phyloP scores from a whole-genome alignment of 2,329 filamentous ascomycete genomes.

The Colletotrichum orchidophilum region DNA sequence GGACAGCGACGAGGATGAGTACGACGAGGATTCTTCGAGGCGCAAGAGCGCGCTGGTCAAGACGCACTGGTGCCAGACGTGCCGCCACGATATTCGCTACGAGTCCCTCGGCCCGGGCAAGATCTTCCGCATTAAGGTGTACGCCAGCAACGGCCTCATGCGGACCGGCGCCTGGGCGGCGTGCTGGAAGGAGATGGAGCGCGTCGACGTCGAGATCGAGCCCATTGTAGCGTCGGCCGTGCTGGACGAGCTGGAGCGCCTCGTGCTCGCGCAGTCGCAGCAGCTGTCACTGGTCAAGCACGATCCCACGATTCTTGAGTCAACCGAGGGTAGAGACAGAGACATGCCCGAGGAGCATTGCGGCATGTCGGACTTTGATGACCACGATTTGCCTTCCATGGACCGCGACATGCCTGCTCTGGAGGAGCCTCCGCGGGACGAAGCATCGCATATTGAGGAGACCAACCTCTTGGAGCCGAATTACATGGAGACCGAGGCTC shows the following conservation, averaged over 20 bases:
- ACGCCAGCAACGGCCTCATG: slow-evolving; percentile 95
- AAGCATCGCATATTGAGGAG: slow-evolving; percentile 11
- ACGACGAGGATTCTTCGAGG: slow-evolving; percentile 40
- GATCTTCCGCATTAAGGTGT: slow-evolving; percentile 85
- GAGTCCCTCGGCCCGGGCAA: slow-evolving; percentile 63
- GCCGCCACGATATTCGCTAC: slow-evolving; percentile 63
- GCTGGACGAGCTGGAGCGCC: slow-evolving; percentile 64
- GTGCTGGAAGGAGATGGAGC: slow-evolving; percentile 97
- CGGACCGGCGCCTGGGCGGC: slow-evolving; percentile 89
- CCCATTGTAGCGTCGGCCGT: slow-evolving; percentile 72
- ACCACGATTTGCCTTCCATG: neutral
- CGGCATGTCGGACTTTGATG: slow-evolving; percentile 16
- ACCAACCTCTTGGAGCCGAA: slow-evolving; percentile 26
- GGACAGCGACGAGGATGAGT: slow-evolving; percentile 56
- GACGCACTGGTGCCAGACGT: slow-evolving; percentile 66
- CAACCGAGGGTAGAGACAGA: slow-evolving; percentile 35
- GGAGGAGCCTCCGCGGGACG: slow-evolving; percentile 14
- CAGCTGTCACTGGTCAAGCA: slow-evolving; percentile 47
- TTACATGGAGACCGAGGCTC: slow-evolving; percentile 13
- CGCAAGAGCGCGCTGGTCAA: slow-evolving; percentile 38
- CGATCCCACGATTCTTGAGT: slow-evolving; percentile 36
- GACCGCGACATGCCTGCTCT: slow-evolving; percentile 9
- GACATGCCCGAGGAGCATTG: slow-evolving; percentile 30
- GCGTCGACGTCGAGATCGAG: slow-evolving; percentile 93
- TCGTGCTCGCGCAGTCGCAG: slow-evolving; percentile 56